These are phyloP conservation scores for Mucor saturninus DNA, from an alignment of 371 early-diverging fungal species.

Conservation along the genomic window DNA sequence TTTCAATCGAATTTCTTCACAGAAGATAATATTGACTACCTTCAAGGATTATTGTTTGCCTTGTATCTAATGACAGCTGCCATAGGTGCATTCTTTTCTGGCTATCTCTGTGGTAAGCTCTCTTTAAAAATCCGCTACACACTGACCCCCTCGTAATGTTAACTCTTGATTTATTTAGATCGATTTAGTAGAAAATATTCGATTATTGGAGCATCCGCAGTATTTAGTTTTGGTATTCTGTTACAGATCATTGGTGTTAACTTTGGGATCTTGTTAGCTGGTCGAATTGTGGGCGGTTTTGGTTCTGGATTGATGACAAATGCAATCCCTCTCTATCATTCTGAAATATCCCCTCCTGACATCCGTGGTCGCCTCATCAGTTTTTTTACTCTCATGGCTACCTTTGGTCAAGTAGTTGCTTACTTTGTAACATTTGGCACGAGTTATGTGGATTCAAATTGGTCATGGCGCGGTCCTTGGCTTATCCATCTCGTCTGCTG, in stretches of 20 bases:
- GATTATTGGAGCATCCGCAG: slow-evolving; percentile 35
- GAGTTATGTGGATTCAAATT: slow-evolving; percentile 35
- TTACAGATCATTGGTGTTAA: slow-evolving; percentile 46
- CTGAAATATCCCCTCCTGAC: slow-evolving; percentile 79
- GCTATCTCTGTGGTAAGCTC: slow-evolving; percentile 42
- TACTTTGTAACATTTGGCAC: slow-evolving; percentile 55
- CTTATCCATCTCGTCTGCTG: slow-evolving; percentile 36
- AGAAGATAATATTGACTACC: slow-evolving; percentile 34
- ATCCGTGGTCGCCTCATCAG: slow-evolving; percentile 54
- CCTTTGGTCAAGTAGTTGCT: slow-evolving; percentile 46
- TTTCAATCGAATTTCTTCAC: slow-evolving; percentile 30
- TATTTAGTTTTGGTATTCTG: slow-evolving; percentile 43
- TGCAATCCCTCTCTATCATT: slow-evolving; percentile 45
- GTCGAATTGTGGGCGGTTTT: slow-evolving; percentile 44
- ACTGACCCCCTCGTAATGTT: neutral
- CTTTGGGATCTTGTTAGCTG: slow-evolving; percentile 36
- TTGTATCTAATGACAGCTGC: slow-evolving; percentile 50
- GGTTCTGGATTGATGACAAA: slow-evolving; percentile 52
- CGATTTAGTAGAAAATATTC: slow-evolving; percentile 47
- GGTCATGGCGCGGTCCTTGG: slow-evolving; percentile 54
- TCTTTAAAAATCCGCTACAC: too few species aligned
- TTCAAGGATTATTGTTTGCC: slow-evolving; percentile 48
- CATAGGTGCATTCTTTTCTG: slow-evolving; percentile 41
- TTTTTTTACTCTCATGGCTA: slow-evolving; percentile 42
- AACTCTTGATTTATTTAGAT: slow-evolving; percentile 25